Conservation (phyloP, 2,329 filamentous ascomycete species). For the Hymenoscyphus salicellus region DNA sequence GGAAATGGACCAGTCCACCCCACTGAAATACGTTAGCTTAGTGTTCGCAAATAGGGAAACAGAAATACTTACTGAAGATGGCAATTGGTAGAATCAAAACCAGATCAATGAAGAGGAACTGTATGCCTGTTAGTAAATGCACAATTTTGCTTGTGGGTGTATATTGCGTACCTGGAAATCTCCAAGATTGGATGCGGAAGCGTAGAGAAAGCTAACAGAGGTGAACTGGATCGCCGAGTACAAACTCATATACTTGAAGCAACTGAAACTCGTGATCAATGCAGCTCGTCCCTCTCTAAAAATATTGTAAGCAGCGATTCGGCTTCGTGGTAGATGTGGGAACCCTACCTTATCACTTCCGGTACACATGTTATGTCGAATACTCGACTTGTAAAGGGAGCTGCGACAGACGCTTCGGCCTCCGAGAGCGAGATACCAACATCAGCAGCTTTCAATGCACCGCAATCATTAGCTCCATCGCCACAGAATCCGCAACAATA, state of each 20-base stretch:
- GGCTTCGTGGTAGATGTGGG: neutral
- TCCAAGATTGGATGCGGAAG: constrained; percentile 86
- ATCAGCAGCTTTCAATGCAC: constrained; percentile 92
- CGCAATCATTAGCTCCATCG: constrained; percentile 96
- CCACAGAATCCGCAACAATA: constrained; percentile 96
- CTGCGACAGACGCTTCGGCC: constrained; percentile 96
- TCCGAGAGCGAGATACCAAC: constrained; percentile 96
- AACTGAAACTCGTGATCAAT: constrained; percentile 97
- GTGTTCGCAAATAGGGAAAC: neutral
- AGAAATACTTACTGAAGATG: constrained; percentile 69
- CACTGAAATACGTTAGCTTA: constrained; percentile 62
- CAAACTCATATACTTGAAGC: constrained; percentile 99
- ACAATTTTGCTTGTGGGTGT: neutral
- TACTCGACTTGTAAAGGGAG: constrained; percentile 89
- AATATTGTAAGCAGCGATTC: constrained; percentile 15
- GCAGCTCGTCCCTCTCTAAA: constrained; percentile 81
- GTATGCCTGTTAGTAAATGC: neutral
- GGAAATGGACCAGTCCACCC: constrained; percentile 89
- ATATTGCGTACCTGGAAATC: constrained; percentile 71
- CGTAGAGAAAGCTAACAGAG: constrained; percentile 93
- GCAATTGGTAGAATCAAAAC: constrained; percentile 91
- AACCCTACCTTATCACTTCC: constrained; percentile 72
- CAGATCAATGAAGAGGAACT: constrained; percentile 93
- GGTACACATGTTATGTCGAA: constrained; percentile 97
- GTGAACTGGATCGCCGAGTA: constrained; percentile 99